These are phyloP conservation scores for Cyclostephanos invisitatus DNA, from an alignment of 108 stramenopile species.

Conservation along the genomic window DNA sequence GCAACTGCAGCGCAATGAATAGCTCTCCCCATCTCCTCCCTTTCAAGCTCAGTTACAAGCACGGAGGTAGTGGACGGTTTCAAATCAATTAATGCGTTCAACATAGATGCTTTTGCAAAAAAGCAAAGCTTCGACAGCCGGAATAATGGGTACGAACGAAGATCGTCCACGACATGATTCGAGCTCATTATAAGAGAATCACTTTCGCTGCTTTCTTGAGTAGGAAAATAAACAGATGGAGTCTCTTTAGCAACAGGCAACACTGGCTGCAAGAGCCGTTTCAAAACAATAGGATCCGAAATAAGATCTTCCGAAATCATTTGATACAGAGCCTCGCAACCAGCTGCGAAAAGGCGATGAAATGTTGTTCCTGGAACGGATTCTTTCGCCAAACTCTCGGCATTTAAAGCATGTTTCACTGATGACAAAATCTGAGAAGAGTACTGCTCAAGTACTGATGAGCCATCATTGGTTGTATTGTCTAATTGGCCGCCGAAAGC, in stretches of 20 bases:
- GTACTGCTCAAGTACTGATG: slow-evolving; percentile 65
- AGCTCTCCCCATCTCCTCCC: slow-evolving; percentile 46
- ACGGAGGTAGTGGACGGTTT: slow-evolving; percentile 33
- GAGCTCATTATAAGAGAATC: slow-evolving; percentile 20
- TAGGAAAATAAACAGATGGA: slow-evolving; percentile 38
- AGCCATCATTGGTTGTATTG: slow-evolving; percentile 53
- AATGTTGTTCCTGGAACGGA: slow-evolving; percentile 32
- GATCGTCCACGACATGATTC: slow-evolving; percentile 32
- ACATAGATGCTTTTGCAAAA: slow-evolving; percentile 45
- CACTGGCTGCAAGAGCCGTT: slow-evolving; percentile 63
- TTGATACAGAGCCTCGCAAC: slow-evolving; percentile 61
- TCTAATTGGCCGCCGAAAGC: slow-evolving; percentile 69
- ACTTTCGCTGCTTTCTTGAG: slow-evolving; percentile 11
- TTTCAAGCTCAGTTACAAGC: slow-evolving; percentile 28
- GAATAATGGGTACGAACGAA: slow-evolving; percentile 37
- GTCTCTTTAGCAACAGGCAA: slow-evolving; percentile 43
- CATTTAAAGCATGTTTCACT: slow-evolving; percentile 68
- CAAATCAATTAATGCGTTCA: slow-evolving; percentile 28
- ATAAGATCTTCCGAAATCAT: slow-evolving; percentile 55
- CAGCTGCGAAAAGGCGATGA: slow-evolving; percentile 60
- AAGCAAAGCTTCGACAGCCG: slow-evolving; percentile 56
- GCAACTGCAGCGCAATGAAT: slow-evolving; percentile 66
- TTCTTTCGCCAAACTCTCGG: slow-evolving; percentile 41
- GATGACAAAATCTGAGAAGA: slow-evolving; percentile 78
- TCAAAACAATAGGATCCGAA: slow-evolving; percentile 57